Percentiles rank a stretch among this genome's conserved stretches.
Conservation (phyloP, 2,329 filamentous ascomycete genomes). For the Dothistroma pini region DNA sequence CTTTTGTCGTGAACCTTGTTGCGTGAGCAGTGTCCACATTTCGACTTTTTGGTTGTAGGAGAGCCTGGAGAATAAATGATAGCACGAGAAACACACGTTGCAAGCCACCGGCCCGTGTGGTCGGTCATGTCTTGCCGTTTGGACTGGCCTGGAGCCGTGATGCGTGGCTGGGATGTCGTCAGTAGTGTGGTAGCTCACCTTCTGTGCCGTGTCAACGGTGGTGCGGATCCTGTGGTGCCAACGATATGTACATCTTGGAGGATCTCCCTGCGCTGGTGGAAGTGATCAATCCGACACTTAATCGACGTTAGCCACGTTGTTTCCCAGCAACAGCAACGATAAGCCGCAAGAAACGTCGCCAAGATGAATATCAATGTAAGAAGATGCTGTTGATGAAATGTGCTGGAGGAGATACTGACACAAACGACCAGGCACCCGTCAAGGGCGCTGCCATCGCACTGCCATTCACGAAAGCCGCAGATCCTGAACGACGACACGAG, state of each 20-base stretch:
- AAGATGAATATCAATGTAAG: slow-evolving; percentile 29
- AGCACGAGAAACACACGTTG: not conserved
- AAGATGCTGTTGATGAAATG: not conserved
- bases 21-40: too few relatives aligned
- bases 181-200: not conserved
- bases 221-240: not conserved
- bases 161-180: not conserved
- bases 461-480: slow-evolving; percentile 33
- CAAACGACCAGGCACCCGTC: slow-evolving; percentile 13
- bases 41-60: not conserved
- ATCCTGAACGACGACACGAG: slow-evolving; percentile 22
- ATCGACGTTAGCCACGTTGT: not conserved
- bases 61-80: too few relatives aligned
- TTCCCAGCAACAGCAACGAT: not conserved
- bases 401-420: not conserved
- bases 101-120: not conserved
- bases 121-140: not conserved
- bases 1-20: not conserved
- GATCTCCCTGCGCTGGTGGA: not conserved
- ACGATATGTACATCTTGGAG: not conserved
- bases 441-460: slow-evolving; percentile 28
- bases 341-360: not conserved
- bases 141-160: not conserved
- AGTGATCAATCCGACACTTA: not conserved
- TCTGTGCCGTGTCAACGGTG: not conserved